Percentiles rank a stretch among this genome's conserved stretches.
Evolutionary conservation across 352 stramenopile species (phyloP).

Genomic region (Globisporangium cederbergense): DNA sequence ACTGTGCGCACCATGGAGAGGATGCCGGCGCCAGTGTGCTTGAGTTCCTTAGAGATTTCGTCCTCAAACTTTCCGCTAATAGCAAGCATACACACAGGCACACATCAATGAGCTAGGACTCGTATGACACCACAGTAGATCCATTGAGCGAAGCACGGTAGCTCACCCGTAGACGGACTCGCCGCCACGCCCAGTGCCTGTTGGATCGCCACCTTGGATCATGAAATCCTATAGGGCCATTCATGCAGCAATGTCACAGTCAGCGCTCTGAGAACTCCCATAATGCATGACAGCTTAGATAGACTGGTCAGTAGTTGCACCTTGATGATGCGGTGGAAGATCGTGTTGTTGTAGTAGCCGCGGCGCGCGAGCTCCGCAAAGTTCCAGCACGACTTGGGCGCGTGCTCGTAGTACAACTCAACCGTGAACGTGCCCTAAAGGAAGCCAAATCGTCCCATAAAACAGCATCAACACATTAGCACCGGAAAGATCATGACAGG

Average conservation of each 20-base stretch:
- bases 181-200: constrained; percentile 89
- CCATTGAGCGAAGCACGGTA: neutral
- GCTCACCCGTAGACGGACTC: constrained; percentile 89
- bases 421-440: constrained; percentile 83
- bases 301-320: constrained; percentile 8
- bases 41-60: constrained; percentile 90
- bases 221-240: constrained; percentile 87
- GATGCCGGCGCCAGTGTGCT: constrained; percentile 92
- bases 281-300: too few relatives aligned
- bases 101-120: neutral
- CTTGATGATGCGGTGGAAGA: constrained; percentile 96
- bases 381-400: constrained; percentile 92
- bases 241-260: neutral
- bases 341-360: constrained; percentile 95
- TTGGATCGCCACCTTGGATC: constrained; percentile 95
- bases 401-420: constrained; percentile 93
- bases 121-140: neutral
- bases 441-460: too few relatives aligned
- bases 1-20: constrained; percentile 71
- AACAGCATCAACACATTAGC: neutral
- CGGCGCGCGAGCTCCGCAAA: constrained; percentile 87
- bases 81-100: neutral
- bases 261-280: too few relatives aligned
- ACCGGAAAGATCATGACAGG: neutral
- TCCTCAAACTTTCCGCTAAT: constrained; percentile 91